Evolutionary conservation across 2,329 filamentous ascomycete genomes (phyloP), one percentile per base, ranked within the genome.

Genomic region (Pseudogymnoascus sp.): DNA sequence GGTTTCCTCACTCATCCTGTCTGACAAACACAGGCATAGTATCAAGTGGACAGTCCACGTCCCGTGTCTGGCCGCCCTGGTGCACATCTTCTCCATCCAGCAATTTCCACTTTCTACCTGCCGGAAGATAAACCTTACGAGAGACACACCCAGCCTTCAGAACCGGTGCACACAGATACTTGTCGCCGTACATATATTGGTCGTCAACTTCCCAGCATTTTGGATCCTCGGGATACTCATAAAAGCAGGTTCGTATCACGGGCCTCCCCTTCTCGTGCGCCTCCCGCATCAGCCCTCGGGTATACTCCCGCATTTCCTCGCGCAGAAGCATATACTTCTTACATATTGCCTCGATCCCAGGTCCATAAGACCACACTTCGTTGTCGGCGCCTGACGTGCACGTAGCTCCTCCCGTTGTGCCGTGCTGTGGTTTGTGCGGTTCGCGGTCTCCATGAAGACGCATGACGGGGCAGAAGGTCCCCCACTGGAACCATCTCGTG

Each of bases 401-500:
- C 9, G 62, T 65, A 2, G 64, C 61, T 12, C 67, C 67, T 18
- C 66, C 66, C 0, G 58, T 62, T 7, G 33, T 64, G 4, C 66
- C 65, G 20, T 64, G 63, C 69, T 80, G 65, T 61, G 76, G 69
- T 71, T 82, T 73, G 65, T 79, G 77, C 0, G 86, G 86, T 69
- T 86, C 83, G 0, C 86, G 78, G 67, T 87, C 83, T 5, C 86
- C 86, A 65, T 89, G 86, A 0, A 88, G 75, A 2, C 86, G 74
- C 79, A 89, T 86, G 1, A 88, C 85, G 0, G 86, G 86, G 61
- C 84, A 86, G 67, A 86, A 88, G 0, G 84, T 74, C 0, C 81
- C 85, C 84, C 85, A 88, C 67, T 88, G 85, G 70, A 88, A 88
- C 86, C 86, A 88, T 1, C 86, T 74, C 1, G 84, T 80, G 62